These are phyloP conservation scores for Blakeslea trispora DNA, from an alignment of 371 early-diverging fungal genomes.

Conservation along the genomic window DNA sequence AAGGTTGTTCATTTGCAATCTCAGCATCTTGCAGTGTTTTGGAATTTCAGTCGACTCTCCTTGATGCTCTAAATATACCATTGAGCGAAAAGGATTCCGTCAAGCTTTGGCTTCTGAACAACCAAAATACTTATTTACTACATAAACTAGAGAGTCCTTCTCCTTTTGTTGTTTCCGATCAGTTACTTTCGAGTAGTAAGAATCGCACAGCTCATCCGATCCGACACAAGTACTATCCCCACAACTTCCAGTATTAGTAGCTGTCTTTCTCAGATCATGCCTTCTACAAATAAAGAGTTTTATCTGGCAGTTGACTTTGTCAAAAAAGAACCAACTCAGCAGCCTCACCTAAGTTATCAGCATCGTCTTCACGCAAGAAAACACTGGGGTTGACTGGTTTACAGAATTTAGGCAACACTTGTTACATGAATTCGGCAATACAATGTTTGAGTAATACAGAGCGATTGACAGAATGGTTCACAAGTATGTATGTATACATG, in stretches of 20 bases:
- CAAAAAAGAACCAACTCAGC: background rate
- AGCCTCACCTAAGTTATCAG: background rate
- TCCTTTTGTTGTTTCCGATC: background rate
- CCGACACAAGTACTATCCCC: slow-evolving; percentile 3
- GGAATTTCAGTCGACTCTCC: slow-evolving; percentile 4
- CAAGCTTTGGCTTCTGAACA: slow-evolving; percentile 12
- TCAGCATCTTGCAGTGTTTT: slow-evolving; percentile 1
- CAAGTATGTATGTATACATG: slow-evolving; percentile 27
- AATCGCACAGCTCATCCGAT: slow-evolving; percentile 1
- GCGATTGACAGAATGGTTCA: slow-evolving; percentile 85
- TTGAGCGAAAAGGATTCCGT: background rate
- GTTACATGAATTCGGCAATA: slow-evolving; percentile 96
- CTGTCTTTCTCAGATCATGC: slow-evolving; percentile 1
- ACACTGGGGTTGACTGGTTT: slow-evolving; percentile 68
- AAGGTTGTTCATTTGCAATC: slow-evolving; percentile 2
- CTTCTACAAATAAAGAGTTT: background rate
- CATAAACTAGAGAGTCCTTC: background rate
- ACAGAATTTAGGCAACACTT: slow-evolving; percentile 96
- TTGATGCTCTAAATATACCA: background rate
- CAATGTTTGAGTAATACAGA: slow-evolving; percentile 90
- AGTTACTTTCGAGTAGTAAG: background rate
- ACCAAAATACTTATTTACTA: background rate
- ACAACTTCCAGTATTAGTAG: background rate
- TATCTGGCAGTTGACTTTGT: slow-evolving; percentile 9
- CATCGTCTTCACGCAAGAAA: slow-evolving; percentile 28